Conservation (phyloP, 2,329 filamentous ascomycete species). For the Aspergillus sp. region DNA sequence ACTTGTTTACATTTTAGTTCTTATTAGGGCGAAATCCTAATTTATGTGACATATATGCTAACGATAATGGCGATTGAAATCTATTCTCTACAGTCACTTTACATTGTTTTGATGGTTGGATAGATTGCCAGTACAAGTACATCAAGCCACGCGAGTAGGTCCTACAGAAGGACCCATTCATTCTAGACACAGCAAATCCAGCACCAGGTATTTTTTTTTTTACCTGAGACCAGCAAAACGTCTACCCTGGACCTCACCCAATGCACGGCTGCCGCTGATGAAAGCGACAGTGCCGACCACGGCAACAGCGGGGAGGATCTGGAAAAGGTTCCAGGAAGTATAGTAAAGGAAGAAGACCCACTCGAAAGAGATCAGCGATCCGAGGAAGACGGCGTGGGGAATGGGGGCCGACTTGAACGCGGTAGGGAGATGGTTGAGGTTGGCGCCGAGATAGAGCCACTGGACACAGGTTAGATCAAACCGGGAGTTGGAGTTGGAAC, state of each 20-base stretch:
- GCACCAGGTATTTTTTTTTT: slow-evolving; percentile 10
- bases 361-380: slow-evolving; percentile 82
- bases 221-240: slow-evolving; percentile 68
- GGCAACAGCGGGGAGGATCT: slow-evolving; percentile 70
- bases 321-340: slow-evolving; percentile 84
- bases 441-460: slow-evolving; percentile 81
- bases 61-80: too few relatives aligned
- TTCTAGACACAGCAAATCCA: slow-evolving; percentile 2
- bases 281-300: slow-evolving; percentile 68
- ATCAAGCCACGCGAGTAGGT: neutral
- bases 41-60: too few relatives aligned
- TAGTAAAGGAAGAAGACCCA: slow-evolving; percentile 95
- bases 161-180: neutral
- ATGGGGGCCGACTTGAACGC: slow-evolving; percentile 73
- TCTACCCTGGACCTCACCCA: slow-evolving; percentile 88
- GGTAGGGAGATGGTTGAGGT: slow-evolving; percentile 70
- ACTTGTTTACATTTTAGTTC: too few relatives aligned
- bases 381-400: slow-evolving; percentile 79
- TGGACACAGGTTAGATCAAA: slow-evolving; percentile 30
- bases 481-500: neutral
- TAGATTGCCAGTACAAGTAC: too few relatives aligned
- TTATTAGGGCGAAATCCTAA: too few relatives aligned
- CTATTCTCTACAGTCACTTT: too few relatives aligned
- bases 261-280: slow-evolving; percentile 80
- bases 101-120: too few relatives aligned